Percentiles rank a stretch among this genome's conserved stretches.
These are phyloP conservation scores for Ceraceosorus bombacis DNA, from an alignment of 1,284 basidiomycete genomes.

Conservation along the genomic window DNA sequence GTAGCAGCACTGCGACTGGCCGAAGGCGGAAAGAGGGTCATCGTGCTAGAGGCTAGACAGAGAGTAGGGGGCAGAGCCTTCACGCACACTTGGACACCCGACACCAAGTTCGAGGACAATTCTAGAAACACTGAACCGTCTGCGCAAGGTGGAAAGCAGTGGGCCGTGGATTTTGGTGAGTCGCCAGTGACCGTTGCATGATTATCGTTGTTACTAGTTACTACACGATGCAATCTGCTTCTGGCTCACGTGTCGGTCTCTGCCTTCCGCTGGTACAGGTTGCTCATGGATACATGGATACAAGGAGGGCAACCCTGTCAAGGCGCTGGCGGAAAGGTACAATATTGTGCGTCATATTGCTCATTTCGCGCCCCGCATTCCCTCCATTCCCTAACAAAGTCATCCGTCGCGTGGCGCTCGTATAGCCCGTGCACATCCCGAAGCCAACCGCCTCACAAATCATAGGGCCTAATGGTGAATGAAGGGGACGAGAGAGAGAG, in stretches of 20 bases:
- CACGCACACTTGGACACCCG: conserved; percentile 46
- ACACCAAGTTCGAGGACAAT: conserved; percentile 21
- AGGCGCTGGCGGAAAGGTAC: conserved; percentile 49
- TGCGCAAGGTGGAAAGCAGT: conserved; percentile 5
- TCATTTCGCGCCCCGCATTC: not conserved
- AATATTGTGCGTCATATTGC: conserved; percentile 37
- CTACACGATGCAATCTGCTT: too few relatives aligned
- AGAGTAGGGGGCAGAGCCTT: conserved; percentile 53
- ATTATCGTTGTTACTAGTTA: too few relatives aligned
- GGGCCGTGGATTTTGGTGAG: conserved; percentile 48
- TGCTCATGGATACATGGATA: conserved; percentile 55
- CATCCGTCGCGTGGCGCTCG: not conserved
- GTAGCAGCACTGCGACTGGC: conserved; percentile 51
- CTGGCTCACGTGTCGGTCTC: too few relatives aligned
- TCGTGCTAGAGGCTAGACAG: conserved; percentile 53
- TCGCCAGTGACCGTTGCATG: too few relatives aligned
- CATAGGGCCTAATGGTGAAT: conserved; percentile 17
- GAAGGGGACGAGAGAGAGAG: too few relatives aligned
- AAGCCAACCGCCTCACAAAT: conserved; percentile 21
- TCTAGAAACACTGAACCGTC: not conserved
- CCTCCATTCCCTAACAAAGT: not conserved
- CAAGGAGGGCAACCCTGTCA: conserved; percentile 52
- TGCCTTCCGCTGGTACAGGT: conserved; percentile 14
- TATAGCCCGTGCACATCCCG: conserved; percentile 19
- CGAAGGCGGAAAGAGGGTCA: conserved; percentile 48